Evolutionary conservation across 306 rosid genomes (phyloP).

Genomic region (Rubus idaeus): DNA sequence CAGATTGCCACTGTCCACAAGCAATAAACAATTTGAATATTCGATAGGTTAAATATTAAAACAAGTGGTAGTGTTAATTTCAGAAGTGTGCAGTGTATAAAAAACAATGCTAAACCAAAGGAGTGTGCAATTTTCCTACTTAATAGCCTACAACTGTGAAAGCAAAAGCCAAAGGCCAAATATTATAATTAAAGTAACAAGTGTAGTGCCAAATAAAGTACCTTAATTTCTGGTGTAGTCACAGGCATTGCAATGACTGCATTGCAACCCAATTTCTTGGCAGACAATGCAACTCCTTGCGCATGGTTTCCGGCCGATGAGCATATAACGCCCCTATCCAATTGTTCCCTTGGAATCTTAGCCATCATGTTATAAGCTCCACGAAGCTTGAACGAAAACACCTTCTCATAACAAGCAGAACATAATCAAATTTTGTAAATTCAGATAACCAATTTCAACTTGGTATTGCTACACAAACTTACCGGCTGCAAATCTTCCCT

Average conservation of each 20-base stretch:
- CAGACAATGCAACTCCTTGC: conserved; percentile 93
- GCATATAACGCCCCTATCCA: conserved; percentile 85
- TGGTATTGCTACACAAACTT: conserved; percentile 19
- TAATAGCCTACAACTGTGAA: neutral
- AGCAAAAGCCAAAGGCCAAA: neutral
- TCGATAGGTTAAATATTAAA: neutral
- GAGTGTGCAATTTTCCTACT: neutral
- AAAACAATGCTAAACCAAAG: neutral
- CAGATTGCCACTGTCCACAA: conserved; percentile 74
- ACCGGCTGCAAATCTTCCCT: conserved; percentile 94
- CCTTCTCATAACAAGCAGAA: conserved; percentile 42
- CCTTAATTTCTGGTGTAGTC: conserved; percentile 94
- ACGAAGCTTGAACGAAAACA: conserved; percentile 90
- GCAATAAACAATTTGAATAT: conserved; percentile 2
- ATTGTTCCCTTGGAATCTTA: conserved; percentile 59
- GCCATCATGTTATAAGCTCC: conserved; percentile 99
- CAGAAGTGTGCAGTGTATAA: neutral
- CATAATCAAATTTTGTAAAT: neutral
- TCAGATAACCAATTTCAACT: neutral
- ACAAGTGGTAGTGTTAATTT: neutral
- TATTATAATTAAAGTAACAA: neutral
- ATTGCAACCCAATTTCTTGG: conserved; percentile 67
- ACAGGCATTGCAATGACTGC: conserved; percentile 92
- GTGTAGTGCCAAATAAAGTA: conserved; percentile 17
- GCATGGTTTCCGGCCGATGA: conserved; percentile 99